Base-by-base conservation (phyloP, 2,329 filamentous ascomycete species). In the Rhynchosporium graminicola region DNA sequence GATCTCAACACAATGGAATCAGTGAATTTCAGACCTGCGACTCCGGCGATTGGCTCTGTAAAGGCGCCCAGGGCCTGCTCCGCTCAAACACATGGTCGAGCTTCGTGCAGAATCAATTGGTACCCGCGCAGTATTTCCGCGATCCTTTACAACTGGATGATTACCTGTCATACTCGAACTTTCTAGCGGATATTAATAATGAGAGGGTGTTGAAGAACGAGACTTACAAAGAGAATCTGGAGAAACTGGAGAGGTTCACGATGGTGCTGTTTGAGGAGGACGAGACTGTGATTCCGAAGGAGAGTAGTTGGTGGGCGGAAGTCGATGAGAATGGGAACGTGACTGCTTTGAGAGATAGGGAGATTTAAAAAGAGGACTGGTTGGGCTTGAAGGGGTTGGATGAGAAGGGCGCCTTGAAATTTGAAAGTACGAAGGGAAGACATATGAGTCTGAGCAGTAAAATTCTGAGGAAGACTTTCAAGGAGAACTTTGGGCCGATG, bases 141-240 rank as follows among this genome's bases (percentile, higher is more conserved):
- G 85, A 93, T 67, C 84, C 84, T 64, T 75, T 80, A 62, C 79
- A 92, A 74, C 77, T 92, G 75, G 84, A 87, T 0, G 77, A 81
- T 36, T 99, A 98, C 74, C 83, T 98, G 26, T 85, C 87, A 68
- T 75, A 86, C 73, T 95, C 90, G 70, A 94, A 93, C 74, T 97
- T 96, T 76, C 80, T 99, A 8, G 95, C 94, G 9, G 94, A 98
- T 74, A 88, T 98, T 77, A 99, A 99, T 77, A 98, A 98, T 75
- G 95, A 99, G 83, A 83, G 93, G 10, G 67, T 68, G 55, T 65
- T 79, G 60, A 96, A 96, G 83, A 97, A 92, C 71, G 71, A 77
- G 42, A 82, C 78, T 12, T 99, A 98, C 76, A 87, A 83, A 73
- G 76, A 83, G 69, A 90, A 94, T 73, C 69, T 99, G 54, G 82